Base-by-base conservation (phyloP, 2,329 filamentous ascomycete genomes). In the Epichloe coenophiala region DNA sequence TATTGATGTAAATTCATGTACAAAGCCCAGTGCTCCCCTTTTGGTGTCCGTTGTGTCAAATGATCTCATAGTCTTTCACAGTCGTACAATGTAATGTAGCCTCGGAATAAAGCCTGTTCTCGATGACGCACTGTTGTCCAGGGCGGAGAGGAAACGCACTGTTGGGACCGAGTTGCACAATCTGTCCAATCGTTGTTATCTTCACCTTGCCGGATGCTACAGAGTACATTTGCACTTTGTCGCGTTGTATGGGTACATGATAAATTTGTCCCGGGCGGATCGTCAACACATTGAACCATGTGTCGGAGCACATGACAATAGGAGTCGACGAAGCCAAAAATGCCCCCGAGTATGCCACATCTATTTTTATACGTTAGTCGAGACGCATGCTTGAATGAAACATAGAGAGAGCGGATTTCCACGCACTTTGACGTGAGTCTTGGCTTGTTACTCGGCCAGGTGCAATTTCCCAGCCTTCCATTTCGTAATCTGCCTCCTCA, bases 41-140 rank as follows among this genome's bases (percentile, higher is more conserved):
- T 11, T 11, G 3, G 27, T 9, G 8, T 9, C 9, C 27, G 9
- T 11, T 11, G 1, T 11, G 9, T 31, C 27, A 31, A 31, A 31
- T 51, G 15, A 57, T 40, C 15, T 53, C 54, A 31, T 61, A 60
- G 12, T 58, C 53, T 13, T 50, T 51, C 21, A 70, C 56, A 5
- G 65, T 64, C 3, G 65, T 67, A 48, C 71, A 66, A 50, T 74
- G 70, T 39, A 76, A 53, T 17, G 67, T 62, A 0, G 70, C 67
- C 51, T 75, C 70, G 3, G 66, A 41, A 51, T 77, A 76, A 0
- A 70, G 57, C 35, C 62, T 60, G 53, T 77, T 77, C 51, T 66
- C 60, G 4, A 69, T 65, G 17, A 58, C 61, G 54, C 69, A 73
- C 1, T 50, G 49, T 47, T 59, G 61, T 0, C 69, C 68, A 0